phyloP scores from a whole-genome alignment of 352 stramenopile species.

The Phytopythium kandeliae region DNA sequence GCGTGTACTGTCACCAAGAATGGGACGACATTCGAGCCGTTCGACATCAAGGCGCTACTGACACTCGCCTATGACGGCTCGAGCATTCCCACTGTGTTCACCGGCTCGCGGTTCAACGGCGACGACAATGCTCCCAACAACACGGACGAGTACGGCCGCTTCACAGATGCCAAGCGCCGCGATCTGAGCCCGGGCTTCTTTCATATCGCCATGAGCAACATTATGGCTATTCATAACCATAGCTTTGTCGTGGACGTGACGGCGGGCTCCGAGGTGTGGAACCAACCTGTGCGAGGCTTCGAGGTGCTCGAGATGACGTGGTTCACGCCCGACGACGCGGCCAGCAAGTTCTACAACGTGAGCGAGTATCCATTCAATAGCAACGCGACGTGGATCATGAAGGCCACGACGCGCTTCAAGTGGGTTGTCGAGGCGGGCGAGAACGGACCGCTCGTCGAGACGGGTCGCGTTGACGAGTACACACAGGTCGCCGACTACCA shows the following conservation, averaged over 20 bases:
- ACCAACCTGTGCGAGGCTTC: slow-evolving; percentile 43
- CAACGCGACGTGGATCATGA: slow-evolving; percentile 39
- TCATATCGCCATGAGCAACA: slow-evolving; percentile 45
- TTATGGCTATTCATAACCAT: slow-evolving; percentile 39
- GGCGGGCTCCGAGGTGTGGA: slow-evolving; percentile 55
- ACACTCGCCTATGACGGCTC: slow-evolving; percentile 47
- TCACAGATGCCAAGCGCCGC: slow-evolving; percentile 24
- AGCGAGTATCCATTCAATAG: slow-evolving; percentile 63
- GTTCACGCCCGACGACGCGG: slow-evolving; percentile 27
- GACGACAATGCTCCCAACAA: slow-evolving; percentile 30
- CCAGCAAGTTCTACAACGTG: slow-evolving; percentile 36
- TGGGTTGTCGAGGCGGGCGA: slow-evolving; percentile 52
- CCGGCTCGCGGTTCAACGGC: slow-evolving; percentile 44
- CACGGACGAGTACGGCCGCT: slow-evolving; percentile 47
- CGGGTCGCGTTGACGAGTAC: slow-evolving; percentile 34
- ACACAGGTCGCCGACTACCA: slow-evolving; percentile 57
- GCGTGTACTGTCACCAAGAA: slow-evolving; percentile 42
- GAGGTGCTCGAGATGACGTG: slow-evolving; percentile 41
- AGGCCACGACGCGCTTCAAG: slow-evolving; percentile 51
- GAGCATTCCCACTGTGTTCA: slow-evolving; percentile 47
- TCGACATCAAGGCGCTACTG: slow-evolving; percentile 56
- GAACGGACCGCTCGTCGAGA: slow-evolving; percentile 46
- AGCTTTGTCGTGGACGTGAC: slow-evolving; percentile 54
- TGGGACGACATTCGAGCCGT: slow-evolving; percentile 42
- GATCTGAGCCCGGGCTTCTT: slow-evolving; percentile 51